Conservation (phyloP, 305 asterid genomes). For the Fraxinus floribunda region DNA sequence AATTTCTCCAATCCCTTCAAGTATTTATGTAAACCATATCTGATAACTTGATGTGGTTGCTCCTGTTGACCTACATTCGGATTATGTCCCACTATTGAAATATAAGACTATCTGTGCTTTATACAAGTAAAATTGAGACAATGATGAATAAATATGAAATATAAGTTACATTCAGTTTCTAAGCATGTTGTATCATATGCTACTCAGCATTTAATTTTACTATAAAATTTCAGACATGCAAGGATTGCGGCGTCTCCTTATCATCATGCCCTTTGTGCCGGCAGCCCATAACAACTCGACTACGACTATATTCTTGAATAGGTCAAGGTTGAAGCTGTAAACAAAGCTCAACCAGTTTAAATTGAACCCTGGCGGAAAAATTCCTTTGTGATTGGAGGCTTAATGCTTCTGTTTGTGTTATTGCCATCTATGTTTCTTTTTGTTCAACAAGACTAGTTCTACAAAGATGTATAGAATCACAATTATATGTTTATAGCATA, state of each 20-base stretch:
- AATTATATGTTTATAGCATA: neutral
- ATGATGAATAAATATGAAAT: neutral
- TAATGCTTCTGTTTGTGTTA: neutral
- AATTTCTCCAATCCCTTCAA: neutral
- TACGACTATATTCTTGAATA: conserved; percentile 53
- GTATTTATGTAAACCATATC: neutral
- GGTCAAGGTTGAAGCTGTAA: neutral
- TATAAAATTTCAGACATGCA: conserved; percentile 59
- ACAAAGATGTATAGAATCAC: neutral
- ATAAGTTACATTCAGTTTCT: neutral
- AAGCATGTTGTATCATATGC: neutral
- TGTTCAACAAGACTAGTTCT: neutral
- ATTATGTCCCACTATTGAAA: neutral
- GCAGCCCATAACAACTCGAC: conserved; percentile 64
- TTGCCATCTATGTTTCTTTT: neutral
- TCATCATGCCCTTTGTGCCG: conserved; percentile 76
- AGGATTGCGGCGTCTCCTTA: conserved; percentile 65
- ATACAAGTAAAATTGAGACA: neutral
- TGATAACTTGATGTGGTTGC: neutral
- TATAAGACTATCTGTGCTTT: neutral
- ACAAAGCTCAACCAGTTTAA: neutral
- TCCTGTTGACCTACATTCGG: neutral
- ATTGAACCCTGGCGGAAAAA: neutral
- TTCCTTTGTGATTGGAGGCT: neutral
- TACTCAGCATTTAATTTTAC: neutral